phyloP scores from a whole-genome alignment of 2,329 filamentous ascomycete species.

The Eutypella sp. region DNA sequence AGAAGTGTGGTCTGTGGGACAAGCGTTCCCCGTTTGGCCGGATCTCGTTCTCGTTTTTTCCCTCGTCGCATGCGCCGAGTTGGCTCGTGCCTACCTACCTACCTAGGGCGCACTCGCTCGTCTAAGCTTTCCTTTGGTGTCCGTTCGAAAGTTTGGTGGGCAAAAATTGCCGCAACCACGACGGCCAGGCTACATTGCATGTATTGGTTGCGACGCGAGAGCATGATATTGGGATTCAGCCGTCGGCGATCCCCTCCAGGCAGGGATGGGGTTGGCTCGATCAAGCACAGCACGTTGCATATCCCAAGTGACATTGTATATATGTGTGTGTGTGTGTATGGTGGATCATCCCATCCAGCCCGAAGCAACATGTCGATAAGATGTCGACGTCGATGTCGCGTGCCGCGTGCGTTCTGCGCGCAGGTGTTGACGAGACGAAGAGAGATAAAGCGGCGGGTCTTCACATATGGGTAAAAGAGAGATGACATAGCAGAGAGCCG shows the following conservation, averaged over 20 bases:
- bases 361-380: not conserved
- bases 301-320: too few species aligned
- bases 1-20: too few species aligned
- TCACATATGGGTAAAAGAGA: not conserved
- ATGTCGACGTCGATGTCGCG: too few species aligned
- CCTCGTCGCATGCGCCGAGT: too few species aligned
- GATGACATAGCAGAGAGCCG: not conserved
- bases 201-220: not conserved
- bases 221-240: not conserved
- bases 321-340: too few species aligned
- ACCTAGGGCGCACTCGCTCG: too few species aligned
- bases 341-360: not conserved
- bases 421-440: not conserved
- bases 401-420: too few species aligned
- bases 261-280: not conserved
- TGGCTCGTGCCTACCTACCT: too few species aligned
- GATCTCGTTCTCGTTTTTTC: too few species aligned
- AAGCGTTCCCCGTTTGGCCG: not conserved
- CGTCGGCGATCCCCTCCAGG: not conserved
- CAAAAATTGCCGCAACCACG: not conserved
- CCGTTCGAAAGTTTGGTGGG: not conserved
- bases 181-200: not conserved
- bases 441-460: not conserved
- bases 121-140: too few species aligned
- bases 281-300: too few species aligned